phyloP scores from a whole-genome alignment of 1,284 basidiomycete species.

The Ceratobasidium sp. region DNA sequence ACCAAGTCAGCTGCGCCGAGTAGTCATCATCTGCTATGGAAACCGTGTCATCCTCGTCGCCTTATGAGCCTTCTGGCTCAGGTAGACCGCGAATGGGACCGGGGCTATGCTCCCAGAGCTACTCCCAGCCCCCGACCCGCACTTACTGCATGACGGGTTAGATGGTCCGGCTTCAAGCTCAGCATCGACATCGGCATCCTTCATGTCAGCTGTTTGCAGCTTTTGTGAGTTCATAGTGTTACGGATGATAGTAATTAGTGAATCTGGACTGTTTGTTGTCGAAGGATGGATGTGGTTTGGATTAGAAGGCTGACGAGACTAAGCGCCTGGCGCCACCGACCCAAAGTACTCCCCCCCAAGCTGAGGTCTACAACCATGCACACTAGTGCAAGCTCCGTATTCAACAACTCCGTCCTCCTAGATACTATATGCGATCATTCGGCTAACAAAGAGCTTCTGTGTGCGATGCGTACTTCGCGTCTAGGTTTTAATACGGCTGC shows the following conservation, averaged over 20 bases:
- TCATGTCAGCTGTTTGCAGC: neutral
- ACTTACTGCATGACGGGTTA: slow-evolving; percentile 15
- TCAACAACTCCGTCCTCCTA: neutral
- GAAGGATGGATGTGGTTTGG: no score
- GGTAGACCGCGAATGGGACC: slow-evolving; percentile 54
- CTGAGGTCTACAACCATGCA: neutral
- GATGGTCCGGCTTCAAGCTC: slow-evolving; percentile 36
- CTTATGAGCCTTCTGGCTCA: slow-evolving; percentile 77
- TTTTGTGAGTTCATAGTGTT: no score
- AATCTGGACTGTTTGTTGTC: no score
- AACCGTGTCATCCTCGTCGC: slow-evolving; percentile 66
- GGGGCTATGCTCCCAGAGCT: slow-evolving; percentile 39
- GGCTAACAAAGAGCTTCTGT: neutral
- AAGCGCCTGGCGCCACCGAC: no score
- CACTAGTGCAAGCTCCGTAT: neutral
- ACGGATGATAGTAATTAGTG: no score
- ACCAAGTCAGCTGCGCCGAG: slow-evolving; percentile 80
- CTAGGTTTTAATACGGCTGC: neutral
- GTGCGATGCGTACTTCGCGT: neutral
- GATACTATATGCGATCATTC: neutral
- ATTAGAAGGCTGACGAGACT: no score
- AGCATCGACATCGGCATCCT: slow-evolving; percentile 36
- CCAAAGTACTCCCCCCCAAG: no score
- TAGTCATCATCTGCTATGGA: slow-evolving; percentile 89
- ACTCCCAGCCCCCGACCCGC: slow-evolving; percentile 36